phyloP scores from a whole-genome alignment of 305 asterid genomes.

The Fraxinus albicans region DNA sequence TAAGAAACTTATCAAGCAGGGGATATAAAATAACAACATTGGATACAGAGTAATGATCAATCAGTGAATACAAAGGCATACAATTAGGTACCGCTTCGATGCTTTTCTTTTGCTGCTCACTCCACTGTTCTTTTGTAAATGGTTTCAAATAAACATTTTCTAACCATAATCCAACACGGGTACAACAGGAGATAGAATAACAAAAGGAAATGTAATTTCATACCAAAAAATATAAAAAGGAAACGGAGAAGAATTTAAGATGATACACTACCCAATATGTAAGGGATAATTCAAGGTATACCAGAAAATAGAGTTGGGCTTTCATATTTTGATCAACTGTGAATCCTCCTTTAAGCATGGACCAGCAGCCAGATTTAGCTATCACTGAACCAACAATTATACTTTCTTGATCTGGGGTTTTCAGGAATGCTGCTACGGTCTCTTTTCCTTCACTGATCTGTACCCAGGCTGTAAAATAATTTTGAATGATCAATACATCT shows the following conservation, averaged over 20 bases:
- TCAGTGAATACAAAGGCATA: background rate
- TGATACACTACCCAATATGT: too few relatives aligned
- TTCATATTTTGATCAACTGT: slow-evolving; percentile 24
- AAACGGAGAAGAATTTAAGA: background rate
- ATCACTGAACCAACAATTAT: slow-evolving; percentile 38
- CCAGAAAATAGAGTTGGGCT: slow-evolving; percentile 34
- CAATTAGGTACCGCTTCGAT: slow-evolving; percentile 35
- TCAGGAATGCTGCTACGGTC: slow-evolving; percentile 23
- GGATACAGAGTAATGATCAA: background rate
- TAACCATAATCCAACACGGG: slow-evolving; percentile 38
- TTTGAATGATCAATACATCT: background rate
- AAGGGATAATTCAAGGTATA: background rate
- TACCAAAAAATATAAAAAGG: too few relatives aligned
- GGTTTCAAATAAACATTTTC: slow-evolving; percentile 54
- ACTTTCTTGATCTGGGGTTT: background rate
- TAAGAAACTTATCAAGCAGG: background rate
- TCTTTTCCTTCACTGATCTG: slow-evolving; percentile 39
- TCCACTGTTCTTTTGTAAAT: slow-evolving; percentile 49
- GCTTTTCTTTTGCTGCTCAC: slow-evolving; percentile 32
- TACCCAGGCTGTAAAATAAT: slow-evolving; percentile 48
- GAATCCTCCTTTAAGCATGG: slow-evolving; percentile 60
- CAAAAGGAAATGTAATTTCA: background rate
- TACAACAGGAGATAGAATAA: slow-evolving; percentile 25
- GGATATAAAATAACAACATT: background rate
- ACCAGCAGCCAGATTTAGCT: slow-evolving; percentile 57